Evolutionary conservation across 2,329 filamentous ascomycete species (phyloP).

Genomic region (Hypoxylon sp.): DNA sequence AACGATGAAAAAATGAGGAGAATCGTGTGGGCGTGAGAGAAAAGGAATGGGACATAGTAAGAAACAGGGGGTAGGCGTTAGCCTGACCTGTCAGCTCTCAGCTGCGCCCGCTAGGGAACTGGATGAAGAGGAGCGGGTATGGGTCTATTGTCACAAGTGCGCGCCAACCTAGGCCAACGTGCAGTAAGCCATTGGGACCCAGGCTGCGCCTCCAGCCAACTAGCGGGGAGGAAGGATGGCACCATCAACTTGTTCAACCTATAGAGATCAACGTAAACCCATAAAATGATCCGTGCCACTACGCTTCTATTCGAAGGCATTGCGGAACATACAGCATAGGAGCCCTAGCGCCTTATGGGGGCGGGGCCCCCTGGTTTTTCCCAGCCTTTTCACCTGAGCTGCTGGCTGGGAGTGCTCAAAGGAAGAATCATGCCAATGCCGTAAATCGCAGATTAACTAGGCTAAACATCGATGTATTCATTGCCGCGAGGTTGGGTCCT

Average conservation of each 20-base stretch:
- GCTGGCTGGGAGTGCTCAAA: slow-evolving; percentile 21
- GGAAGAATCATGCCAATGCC: slow-evolving; percentile 29
- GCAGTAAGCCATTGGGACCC: slow-evolving; percentile 40
- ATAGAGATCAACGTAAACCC: slow-evolving; percentile 37
- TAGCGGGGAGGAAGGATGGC: slow-evolving; percentile 39
- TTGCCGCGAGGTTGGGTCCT: background rate
- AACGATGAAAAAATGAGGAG: slow-evolving; percentile 33
- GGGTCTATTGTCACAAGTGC: slow-evolving; percentile 39
- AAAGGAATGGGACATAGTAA: slow-evolving; percentile 31
- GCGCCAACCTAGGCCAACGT: slow-evolving; percentile 34
- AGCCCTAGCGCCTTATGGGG: slow-evolving; percentile 20
- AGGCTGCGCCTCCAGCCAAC: slow-evolving; percentile 40
- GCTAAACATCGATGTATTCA: slow-evolving; percentile 19
- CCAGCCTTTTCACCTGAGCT: slow-evolving; percentile 13
- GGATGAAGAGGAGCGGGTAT: slow-evolving; percentile 39
- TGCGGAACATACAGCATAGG: slow-evolving; percentile 15
- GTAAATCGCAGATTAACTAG: slow-evolving; percentile 20
- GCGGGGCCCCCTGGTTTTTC: slow-evolving; percentile 16
- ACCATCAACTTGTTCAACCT: slow-evolving; percentile 35
- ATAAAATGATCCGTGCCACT: slow-evolving; percentile 30
- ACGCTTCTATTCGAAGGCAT: slow-evolving; percentile 18
- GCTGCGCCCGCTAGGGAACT: slow-evolving; percentile 39
- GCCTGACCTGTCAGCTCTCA: slow-evolving; percentile 44
- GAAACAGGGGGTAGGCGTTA: slow-evolving; percentile 24
- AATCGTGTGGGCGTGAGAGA: slow-evolving; percentile 31